A percentile compares a stretch with the other conserved stretches of the same genome.
Conservation (phyloP, 805 yeast species). For the Saccharomycopsis fodiens region DNA sequence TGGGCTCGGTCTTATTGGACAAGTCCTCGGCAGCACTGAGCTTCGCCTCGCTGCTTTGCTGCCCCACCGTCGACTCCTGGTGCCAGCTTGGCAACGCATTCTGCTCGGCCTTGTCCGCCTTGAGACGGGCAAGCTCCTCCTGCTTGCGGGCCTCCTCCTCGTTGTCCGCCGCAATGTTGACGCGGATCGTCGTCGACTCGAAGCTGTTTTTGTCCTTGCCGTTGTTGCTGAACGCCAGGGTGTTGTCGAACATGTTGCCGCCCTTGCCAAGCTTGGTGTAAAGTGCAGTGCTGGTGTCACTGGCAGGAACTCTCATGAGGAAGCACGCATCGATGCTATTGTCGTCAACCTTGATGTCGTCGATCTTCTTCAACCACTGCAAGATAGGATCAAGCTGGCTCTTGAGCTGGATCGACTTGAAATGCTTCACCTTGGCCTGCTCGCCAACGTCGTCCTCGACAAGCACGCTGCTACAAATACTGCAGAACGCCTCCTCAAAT, state of each 20-base stretch:
- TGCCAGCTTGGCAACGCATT: slow-evolving; percentile 98
- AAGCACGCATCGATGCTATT: slow-evolving; percentile 84
- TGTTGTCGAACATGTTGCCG: slow-evolving; percentile 35
- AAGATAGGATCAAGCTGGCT: slow-evolving; percentile 84
- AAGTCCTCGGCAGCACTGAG: slow-evolving; percentile 41
- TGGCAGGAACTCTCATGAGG: slow-evolving; percentile 79
- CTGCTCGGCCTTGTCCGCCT: slow-evolving; percentile 52
- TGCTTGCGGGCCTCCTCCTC: slow-evolving; percentile 43
- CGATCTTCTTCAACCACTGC: slow-evolving; percentile 71
- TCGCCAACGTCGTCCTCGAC: slow-evolving; percentile 85
- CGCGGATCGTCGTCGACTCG: slow-evolving; percentile 68
- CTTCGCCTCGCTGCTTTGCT: slow-evolving; percentile 46
- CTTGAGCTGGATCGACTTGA: slow-evolving; percentile 76
- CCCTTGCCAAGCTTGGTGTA: slow-evolving; percentile 43
- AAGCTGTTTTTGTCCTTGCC: slow-evolving; percentile 20
- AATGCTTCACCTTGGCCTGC: slow-evolving; percentile 75
- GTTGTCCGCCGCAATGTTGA: slow-evolving; percentile 77
- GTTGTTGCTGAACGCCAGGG: slow-evolving; percentile 27
- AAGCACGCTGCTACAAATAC: slow-evolving; percentile 68
- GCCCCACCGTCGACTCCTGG: slow-evolving; percentile 81
- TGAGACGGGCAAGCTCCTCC: slow-evolving; percentile 34
- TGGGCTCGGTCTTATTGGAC: slow-evolving; percentile 1
- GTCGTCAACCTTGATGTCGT: slow-evolving; percentile 68
- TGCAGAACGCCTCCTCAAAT: slow-evolving; percentile 74
- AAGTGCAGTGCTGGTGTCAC: slow-evolving; percentile 58